Conservation (phyloP, 1,284 basidiomycete genomes). For the Porogramme epimiltina region DNA sequence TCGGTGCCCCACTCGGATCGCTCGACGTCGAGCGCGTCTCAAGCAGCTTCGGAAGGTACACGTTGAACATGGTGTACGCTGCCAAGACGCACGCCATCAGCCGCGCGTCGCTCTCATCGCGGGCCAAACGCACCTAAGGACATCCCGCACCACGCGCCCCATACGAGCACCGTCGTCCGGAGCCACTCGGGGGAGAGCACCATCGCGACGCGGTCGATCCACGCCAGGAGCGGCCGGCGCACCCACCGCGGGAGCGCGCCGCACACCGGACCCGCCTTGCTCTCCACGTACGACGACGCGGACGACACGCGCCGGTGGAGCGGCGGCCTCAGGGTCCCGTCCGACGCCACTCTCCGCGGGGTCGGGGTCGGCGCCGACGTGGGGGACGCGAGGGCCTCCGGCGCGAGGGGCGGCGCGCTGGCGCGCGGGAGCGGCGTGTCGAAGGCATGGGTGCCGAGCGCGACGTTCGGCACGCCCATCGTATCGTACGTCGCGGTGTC, state of each 20-base stretch:
- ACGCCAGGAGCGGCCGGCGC: conserved; percentile 58
- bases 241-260: conserved; percentile 46
- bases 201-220: conserved; percentile 72
- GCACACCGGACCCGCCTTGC: conserved; percentile 37
- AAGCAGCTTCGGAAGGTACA: conserved; percentile 89
- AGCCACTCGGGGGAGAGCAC: conserved; percentile 85
- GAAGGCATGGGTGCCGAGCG: conserved; percentile 38
- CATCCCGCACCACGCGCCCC: conserved; percentile 84
- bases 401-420: background rate
- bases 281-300: conserved; percentile 44
- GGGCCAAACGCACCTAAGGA: conserved; percentile 61
- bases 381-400: background rate
- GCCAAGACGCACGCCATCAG: conserved; percentile 7
- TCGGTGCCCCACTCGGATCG: conserved; percentile 37
- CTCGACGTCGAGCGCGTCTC: conserved; percentile 52
- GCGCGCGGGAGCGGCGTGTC: conserved; percentile 26
- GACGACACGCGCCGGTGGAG: conserved; percentile 21
- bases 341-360: no score
- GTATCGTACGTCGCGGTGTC: conserved; percentile 39
- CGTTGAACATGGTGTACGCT: conserved; percentile 97
- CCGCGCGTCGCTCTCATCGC: background rate
- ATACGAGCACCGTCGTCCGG: conserved; percentile 82
- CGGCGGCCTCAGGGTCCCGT: no score
- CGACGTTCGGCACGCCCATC: conserved; percentile 40
- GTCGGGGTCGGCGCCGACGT: background rate